Percentiles rank a stretch among this genome's conserved stretches.
Conservation (phyloP, 23 red algal species). For the Chondrus crispus region DNA sequence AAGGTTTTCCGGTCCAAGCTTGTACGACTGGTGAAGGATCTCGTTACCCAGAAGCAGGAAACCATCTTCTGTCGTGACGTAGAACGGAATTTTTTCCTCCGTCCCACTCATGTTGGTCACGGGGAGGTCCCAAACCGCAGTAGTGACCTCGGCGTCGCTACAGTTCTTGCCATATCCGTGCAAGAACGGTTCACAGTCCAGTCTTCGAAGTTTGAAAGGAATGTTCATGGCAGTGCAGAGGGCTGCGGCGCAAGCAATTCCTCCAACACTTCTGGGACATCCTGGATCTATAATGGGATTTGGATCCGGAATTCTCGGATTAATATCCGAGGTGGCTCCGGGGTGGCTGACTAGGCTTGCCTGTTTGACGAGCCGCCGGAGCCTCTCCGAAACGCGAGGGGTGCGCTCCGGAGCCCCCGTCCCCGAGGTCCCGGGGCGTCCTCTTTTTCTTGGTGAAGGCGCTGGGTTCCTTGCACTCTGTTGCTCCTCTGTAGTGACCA, state of each 20-base stretch:
- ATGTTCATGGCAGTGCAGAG: not conserved
- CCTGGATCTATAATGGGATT: slow-evolving; percentile 11
- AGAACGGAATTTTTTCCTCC: not conserved
- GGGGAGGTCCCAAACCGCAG: slow-evolving; percentile 1
- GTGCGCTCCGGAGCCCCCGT: too few relatives aligned
- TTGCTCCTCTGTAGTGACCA: too few relatives aligned
- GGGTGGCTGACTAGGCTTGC: too few relatives aligned
- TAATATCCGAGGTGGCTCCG: too few relatives aligned
- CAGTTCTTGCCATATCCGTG: slow-evolving; percentile 1
- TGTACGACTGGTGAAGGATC: not conserved
- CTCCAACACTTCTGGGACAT: not conserved
- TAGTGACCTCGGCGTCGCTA: not conserved
- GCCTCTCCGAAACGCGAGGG: too few relatives aligned
- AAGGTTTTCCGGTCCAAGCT: not conserved
- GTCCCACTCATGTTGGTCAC: not conserved
- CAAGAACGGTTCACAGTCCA: slow-evolving; percentile 12
- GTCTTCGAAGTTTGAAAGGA: not conserved
- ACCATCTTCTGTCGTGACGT: not conserved
- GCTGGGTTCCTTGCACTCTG: too few relatives aligned
- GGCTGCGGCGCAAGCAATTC: not conserved
- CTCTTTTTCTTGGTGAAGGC: too few relatives aligned
- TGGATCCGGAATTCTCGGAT: too few relatives aligned
- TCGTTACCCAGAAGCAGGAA: slow-evolving; percentile 2
- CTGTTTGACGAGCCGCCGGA: too few relatives aligned
- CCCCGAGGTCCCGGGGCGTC: too few relatives aligned